phyloP scores from a whole-genome alignment of 2,329 filamentous ascomycete species.

The Alternaria tenuissima region DNA sequence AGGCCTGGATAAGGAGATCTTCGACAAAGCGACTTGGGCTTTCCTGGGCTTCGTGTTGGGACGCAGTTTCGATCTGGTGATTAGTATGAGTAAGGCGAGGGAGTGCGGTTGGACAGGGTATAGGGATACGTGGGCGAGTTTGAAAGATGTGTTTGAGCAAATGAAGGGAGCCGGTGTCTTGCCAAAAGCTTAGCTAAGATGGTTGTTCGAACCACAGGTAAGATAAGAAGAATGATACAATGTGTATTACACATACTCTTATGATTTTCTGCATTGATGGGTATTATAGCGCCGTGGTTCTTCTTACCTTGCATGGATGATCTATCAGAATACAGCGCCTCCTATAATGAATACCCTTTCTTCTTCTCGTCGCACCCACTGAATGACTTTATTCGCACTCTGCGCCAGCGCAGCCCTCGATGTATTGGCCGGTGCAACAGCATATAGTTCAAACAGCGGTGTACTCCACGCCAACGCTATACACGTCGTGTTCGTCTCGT shows the following conservation, averaged over 20 bases:
- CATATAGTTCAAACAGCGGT: constrained; percentile 91
- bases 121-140: constrained; percentile 47
- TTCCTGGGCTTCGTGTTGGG: constrained; percentile 57
- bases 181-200: constrained; percentile 10
- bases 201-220: neutral
- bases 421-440: constrained; percentile 79
- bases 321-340: constrained; percentile 74
- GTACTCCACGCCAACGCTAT: constrained; percentile 91
- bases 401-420: constrained; percentile 74
- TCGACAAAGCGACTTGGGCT: constrained; percentile 57
- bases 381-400: constrained; percentile 86
- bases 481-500: constrained; percentile 73
- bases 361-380: constrained; percentile 92
- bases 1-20: constrained; percentile 49
- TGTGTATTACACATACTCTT: neutral
- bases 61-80: constrained; percentile 52
- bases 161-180: constrained; percentile 42
- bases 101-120: constrained; percentile 50
- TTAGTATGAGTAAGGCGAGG: too few relatives aligned
- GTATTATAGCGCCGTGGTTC: neutral
- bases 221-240: neutral
- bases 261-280: neutral
- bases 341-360: constrained; percentile 96
- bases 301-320: neutral
- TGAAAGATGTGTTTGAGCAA: constrained; percentile 48